Percentiles rank a stretch among this genome's conserved stretches.
phyloP scores from a whole-genome alignment of 768 basidiomycete species.

The Neoboletus magnificus region DNA sequence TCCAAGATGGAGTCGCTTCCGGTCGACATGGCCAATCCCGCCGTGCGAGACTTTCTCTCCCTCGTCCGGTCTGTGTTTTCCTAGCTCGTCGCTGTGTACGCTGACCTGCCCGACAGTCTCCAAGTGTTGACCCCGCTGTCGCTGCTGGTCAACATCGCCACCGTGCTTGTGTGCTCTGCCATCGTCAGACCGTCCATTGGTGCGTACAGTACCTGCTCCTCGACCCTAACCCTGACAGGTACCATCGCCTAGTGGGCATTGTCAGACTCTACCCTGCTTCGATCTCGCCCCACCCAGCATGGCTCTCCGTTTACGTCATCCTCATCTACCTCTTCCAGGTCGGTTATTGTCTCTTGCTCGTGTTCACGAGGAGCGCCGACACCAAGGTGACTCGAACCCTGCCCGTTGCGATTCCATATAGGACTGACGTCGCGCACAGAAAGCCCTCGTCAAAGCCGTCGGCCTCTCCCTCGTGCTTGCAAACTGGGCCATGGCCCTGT shows the following conservation, averaged over 20 bases:
- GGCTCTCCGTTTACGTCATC: constrained; percentile 59
- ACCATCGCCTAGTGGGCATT: constrained; percentile 41
- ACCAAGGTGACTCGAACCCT: constrained; percentile 56
- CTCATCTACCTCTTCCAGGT: constrained; percentile 65
- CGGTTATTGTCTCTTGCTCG: constrained; percentile 79
- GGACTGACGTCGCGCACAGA: constrained; percentile 34
- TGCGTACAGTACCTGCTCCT: constrained; percentile 16
- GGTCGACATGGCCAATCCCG: constrained; percentile 57
- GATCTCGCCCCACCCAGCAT: constrained; percentile 60
- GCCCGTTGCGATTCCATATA: not conserved
- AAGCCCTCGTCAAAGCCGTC: constrained; percentile 72
- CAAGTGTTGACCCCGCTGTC: constrained; percentile 88
- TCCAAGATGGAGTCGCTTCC: constrained; percentile 52
- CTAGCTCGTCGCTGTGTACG: not conserved
- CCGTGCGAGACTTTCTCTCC: constrained; percentile 61
- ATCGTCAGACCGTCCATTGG: constrained; percentile 65
- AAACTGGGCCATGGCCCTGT: constrained; percentile 77
- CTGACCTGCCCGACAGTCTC: constrained; percentile 40
- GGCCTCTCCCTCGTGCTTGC: constrained; percentile 72
- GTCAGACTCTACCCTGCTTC: constrained; percentile 58
- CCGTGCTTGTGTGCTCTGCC: constrained; percentile 63
- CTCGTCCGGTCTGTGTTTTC: constrained; percentile 47
- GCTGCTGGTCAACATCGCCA: constrained; percentile 74
- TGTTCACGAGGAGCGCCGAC: constrained; percentile 66
- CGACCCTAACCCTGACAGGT: not conserved